Evolutionary conservation across 192 early-diverging fungal species (phyloP).

Genomic region (Backusella morwellensis): DNA sequence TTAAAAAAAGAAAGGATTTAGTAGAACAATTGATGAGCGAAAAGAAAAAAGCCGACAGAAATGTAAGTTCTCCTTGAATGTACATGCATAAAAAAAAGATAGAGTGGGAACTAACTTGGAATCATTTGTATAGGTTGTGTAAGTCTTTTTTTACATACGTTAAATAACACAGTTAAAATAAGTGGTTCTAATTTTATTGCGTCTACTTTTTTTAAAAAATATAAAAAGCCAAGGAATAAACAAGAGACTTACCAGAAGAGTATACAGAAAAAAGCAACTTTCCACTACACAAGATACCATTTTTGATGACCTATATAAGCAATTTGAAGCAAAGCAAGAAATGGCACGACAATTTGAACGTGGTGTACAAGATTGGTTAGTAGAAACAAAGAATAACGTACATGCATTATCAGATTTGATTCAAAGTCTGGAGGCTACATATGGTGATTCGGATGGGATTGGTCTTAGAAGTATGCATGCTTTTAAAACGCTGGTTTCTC

Average conservation of each 20-base stretch:
- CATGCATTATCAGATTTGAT: conserved; percentile 55
- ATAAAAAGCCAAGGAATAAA: conserved; percentile 72
- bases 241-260: conserved; percentile 63
- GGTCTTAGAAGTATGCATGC: conserved; percentile 27
- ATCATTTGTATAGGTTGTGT: conserved; percentile 29
- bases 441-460: conserved; percentile 37
- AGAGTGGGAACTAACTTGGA: neutral
- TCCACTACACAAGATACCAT: conserved; percentile 50
- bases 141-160: conserved; percentile 14
- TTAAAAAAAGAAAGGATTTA: conserved; percentile 82
- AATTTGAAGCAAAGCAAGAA: conserved; percentile 55
- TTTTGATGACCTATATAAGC: conserved; percentile 56
- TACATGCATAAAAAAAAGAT: neutral
- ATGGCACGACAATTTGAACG: conserved; percentile 46
- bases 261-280: conserved; percentile 62
- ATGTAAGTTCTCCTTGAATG: conserved; percentile 50
- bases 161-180: neutral
- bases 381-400: conserved; percentile 52
- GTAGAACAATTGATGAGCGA: conserved; percentile 80
- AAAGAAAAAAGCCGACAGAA: conserved; percentile 64
- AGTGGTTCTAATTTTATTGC: neutral
- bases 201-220: conserved; percentile 3
- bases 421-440: conserved; percentile 53
- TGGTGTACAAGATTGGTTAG: conserved; percentile 47
- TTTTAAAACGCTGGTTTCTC: conserved; percentile 38